These are phyloP conservation scores for Boletus rubropictus DNA, from an alignment of 768 basidiomycete genomes.

Conservation along the genomic window DNA sequence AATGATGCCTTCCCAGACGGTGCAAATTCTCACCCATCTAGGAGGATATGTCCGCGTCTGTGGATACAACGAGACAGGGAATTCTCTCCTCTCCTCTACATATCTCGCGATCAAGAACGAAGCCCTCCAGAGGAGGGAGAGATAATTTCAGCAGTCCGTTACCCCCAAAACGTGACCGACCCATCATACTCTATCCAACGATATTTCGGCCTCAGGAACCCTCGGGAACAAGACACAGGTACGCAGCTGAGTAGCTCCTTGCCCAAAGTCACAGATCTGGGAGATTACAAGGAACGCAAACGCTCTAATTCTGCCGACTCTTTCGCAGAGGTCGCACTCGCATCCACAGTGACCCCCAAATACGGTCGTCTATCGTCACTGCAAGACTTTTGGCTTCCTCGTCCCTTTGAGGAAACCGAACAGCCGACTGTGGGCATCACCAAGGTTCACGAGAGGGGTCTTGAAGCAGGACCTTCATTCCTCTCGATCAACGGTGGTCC, in stretches of 20 bases:
- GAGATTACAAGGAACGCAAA: neutral
- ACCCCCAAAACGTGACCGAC: neutral
- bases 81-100: conserved; percentile 22
- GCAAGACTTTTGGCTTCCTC: conserved; percentile 14
- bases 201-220: neutral
- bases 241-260: neutral
- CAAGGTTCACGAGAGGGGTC: conserved; percentile 16
- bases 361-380: conserved; percentile 13
- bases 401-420: conserved; percentile 16
- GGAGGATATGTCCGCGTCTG: conserved; percentile 10
- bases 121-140: neutral
- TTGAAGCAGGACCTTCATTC: conserved; percentile 13
- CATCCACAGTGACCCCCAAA: neutral
- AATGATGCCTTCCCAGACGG: neutral
- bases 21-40: neutral
- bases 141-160: neutral
- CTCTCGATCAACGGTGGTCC: neutral
- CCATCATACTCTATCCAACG: conserved; percentile 2
- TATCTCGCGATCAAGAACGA: conserved; percentile 8
- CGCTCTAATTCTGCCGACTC: conserved; percentile 13
- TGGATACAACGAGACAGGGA: conserved; percentile 4
- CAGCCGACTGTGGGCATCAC: neutral
- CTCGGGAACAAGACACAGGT: neutral
- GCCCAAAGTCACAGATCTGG: neutral
- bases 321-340: conserved; percentile 18